Conservation (phyloP, 352 stramenopile genomes). For the Globisporangium barbulae region DNA sequence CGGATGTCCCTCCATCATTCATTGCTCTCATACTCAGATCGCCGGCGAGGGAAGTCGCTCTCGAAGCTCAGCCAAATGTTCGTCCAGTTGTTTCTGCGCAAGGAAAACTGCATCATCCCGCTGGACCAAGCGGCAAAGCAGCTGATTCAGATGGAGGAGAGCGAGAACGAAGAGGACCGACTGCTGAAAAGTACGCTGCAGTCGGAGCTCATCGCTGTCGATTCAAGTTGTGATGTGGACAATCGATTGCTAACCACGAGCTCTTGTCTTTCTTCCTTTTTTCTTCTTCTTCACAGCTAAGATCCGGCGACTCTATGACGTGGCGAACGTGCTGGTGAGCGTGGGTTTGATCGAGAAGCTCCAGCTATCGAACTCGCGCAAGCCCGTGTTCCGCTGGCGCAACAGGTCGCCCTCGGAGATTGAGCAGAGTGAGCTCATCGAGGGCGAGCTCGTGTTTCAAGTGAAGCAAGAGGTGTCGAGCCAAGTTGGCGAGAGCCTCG, state of each 20-base stretch:
- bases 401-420: conserved; percentile 24
- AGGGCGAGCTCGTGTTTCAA: conserved; percentile 15
- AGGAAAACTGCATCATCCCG: conserved; percentile 91
- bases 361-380: conserved; percentile 76
- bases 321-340: conserved; percentile 95
- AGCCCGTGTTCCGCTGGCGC: conserved; percentile 85
- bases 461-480: conserved; percentile 17
- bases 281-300: conserved; percentile 63
- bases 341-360: conserved; percentile 92
- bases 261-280: not conserved
- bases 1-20: too few relatives aligned
- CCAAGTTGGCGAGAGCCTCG: conserved; percentile 7
- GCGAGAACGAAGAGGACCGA: conserved; percentile 65
- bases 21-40: conserved; percentile 25
- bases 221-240: not conserved
- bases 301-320: conserved; percentile 96
- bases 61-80: conserved; percentile 93
- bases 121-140: conserved; percentile 92
- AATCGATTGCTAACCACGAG: not conserved
- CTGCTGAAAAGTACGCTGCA: conserved; percentile 72
- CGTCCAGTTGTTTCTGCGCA: conserved; percentile 93
- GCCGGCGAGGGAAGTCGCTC: conserved; percentile 82
- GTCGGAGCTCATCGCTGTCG: not conserved
- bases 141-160: conserved; percentile 88
- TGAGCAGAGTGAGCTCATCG: conserved; percentile 1